Percentiles rank a stretch among this genome's conserved stretches.
Evolutionary conservation across 305 asterid genomes (phyloP).

Genomic region (Solanum chacoense): DNA sequence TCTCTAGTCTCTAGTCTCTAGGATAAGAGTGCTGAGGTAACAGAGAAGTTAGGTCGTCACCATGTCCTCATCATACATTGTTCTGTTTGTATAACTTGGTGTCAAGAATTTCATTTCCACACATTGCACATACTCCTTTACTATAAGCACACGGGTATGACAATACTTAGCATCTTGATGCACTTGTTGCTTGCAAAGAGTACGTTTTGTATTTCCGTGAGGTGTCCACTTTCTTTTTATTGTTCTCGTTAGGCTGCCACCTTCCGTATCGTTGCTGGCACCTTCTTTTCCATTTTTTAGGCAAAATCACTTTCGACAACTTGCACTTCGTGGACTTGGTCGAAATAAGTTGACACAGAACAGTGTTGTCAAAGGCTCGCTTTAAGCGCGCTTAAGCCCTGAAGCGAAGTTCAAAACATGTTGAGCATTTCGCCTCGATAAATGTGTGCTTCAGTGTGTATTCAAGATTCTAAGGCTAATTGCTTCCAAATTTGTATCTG

Average conservation of each 20-base stretch:
- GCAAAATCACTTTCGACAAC: not conserved
- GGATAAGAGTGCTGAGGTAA: not conserved
- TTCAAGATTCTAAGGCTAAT: not conserved
- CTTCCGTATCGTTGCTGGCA: not conserved
- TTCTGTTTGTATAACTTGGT: slow-evolving; percentile 85
- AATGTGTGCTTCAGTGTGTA: not conserved
- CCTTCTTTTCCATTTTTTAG: not conserved
- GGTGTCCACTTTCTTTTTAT: slow-evolving; percentile 38
- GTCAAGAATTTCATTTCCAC: slow-evolving; percentile 90
- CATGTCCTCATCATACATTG: slow-evolving; percentile 39
- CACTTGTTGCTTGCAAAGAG: slow-evolving; percentile 81
- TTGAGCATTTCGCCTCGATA: no score
- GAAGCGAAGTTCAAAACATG: not conserved
- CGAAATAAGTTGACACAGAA: not conserved
- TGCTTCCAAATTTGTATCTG: not conserved
- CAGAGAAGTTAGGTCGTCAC: not conserved
- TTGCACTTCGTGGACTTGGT: not conserved
- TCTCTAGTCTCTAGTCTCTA: not conserved
- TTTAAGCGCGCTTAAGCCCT: not conserved
- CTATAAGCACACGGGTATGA: slow-evolving; percentile 27
- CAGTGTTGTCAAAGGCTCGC: not conserved
- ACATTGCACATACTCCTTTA: slow-evolving; percentile 84
- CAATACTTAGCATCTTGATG: slow-evolving; percentile 71
- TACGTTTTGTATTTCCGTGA: slow-evolving; percentile 41
- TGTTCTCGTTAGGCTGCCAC: not conserved